These are phyloP conservation scores for Phytophthora cajani DNA, from an alignment of 352 stramenopile species.

Conservation along the genomic window DNA sequence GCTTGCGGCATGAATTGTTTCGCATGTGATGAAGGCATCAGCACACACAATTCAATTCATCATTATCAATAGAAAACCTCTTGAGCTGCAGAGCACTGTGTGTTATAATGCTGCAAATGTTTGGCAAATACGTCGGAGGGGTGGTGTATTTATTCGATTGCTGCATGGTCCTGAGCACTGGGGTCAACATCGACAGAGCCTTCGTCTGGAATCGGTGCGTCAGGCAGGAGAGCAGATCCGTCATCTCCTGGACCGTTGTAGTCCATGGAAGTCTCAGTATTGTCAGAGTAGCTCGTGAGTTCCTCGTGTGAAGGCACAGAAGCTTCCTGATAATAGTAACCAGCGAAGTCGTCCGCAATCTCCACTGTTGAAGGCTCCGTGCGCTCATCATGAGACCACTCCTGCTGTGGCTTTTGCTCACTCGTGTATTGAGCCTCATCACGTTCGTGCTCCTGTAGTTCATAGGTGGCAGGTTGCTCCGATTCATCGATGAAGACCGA, in stretches of 20 bases:
- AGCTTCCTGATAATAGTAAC: constrained; percentile 6
- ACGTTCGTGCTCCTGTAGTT: constrained; percentile 8
- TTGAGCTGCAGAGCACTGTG: neutral
- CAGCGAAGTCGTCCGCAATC: constrained; percentile 5
- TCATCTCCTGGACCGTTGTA: constrained; percentile 5
- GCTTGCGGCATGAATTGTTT: constrained; percentile 81
- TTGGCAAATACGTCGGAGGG: constrained; percentile 1
- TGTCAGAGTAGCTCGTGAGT: neutral
- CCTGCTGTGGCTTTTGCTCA: neutral
- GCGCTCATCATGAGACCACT: constrained; percentile 13
- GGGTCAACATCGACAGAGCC: neutral
- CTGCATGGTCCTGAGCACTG: neutral
- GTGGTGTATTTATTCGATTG: neutral
- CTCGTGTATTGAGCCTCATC: neutral
- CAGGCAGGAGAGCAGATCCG: neutral
- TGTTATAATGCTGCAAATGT: neutral
- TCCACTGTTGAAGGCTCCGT: neutral
- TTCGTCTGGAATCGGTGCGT: neutral
- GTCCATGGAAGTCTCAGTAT: neutral
- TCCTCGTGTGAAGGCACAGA: constrained; percentile 10
- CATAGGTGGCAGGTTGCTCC: neutral
- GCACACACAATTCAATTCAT: neutral
- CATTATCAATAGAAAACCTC: constrained; percentile 25
- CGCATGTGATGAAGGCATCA: constrained; percentile 64
- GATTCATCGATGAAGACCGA: constrained; percentile 1